Percentiles rank a stretch among this genome's conserved stretches.
Conservation (phyloP, 352 stramenopile genomes). For the Pythium volutum region DNA sequence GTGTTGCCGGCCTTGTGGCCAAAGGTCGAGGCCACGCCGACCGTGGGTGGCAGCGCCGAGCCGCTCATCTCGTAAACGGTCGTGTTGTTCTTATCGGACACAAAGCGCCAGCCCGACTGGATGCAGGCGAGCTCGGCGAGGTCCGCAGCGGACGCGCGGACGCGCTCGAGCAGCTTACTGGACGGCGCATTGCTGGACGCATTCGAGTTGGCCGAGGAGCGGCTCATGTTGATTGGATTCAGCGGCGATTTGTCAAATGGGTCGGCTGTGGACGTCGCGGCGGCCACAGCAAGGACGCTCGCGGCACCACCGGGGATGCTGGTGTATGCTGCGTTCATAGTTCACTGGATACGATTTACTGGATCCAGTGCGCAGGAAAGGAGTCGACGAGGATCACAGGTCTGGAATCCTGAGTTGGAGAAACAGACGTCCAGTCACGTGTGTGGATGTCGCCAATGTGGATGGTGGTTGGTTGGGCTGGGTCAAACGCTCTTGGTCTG, state of each 20-base stretch:
- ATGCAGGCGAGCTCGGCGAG: slow-evolving; percentile 48
- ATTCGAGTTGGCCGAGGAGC: not conserved
- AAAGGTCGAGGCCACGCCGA: slow-evolving; percentile 15
- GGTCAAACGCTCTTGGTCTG: not conserved
- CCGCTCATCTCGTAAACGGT: slow-evolving; percentile 65
- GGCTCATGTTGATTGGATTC: slow-evolving; percentile 25
- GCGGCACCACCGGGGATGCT: not conserved
- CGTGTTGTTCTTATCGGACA: slow-evolving; percentile 45
- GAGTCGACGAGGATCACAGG: not conserved
- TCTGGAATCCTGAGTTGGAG: not conserved
- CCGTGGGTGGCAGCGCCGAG: slow-evolving; percentile 35
- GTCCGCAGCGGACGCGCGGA: slow-evolving; percentile 55
- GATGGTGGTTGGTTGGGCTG: too few species aligned
- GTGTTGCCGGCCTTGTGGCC: slow-evolving; percentile 35
- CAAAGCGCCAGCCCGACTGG: slow-evolving; percentile 44
- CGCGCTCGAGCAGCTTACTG: slow-evolving; percentile 53
- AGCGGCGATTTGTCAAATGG: slow-evolving; percentile 22
- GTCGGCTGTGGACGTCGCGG: not conserved
- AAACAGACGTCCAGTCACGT: not conserved
- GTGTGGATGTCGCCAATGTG: not conserved
- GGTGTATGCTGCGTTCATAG: not conserved
- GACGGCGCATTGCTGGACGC: slow-evolving; percentile 43
- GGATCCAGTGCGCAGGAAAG: not conserved
- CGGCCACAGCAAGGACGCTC: not conserved
- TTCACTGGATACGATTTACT: not conserved